Base-by-base conservation (phyloP, 2,329 filamentous ascomycete species). In the Trichoderma aggressivum region DNA sequence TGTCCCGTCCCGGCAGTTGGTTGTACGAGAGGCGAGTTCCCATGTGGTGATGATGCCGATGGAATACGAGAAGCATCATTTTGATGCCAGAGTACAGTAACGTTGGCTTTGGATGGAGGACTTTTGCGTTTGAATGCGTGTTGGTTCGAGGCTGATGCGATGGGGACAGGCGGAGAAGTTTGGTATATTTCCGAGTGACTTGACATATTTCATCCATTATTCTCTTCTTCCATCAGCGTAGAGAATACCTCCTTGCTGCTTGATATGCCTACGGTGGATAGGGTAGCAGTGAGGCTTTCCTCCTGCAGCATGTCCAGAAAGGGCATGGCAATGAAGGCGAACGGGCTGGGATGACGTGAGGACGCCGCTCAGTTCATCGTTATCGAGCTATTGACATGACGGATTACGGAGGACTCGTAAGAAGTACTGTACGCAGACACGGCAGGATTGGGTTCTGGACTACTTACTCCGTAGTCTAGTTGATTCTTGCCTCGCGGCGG, bases 281-380 rank as follows among this genome's bases (percentile, higher is more conserved):
- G n/a, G 65, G 65, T 69, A 47, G 65, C 56, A 69, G 34, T 53
- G 26, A 68, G 64, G 64, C 65, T 60, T 60, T 69, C 36, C 50
- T 66, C 36, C 56, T 50, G 55, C 16, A 43, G 55, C 39, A 58
- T 5, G 26, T 21, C 47, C 16, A 56, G 62, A 34, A 39, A 24
- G 62, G 28, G 32, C 16, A 3, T 28, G 21, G n/a, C 62, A 55
- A 55, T 53, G 43, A 55, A 65, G 47, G 14, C 14, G 36, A n/a
- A 30, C 12, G 34, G 62, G 8, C 43, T 65, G 18, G 32, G 61
- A 65, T 56, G 47, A 39, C 63, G 50, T 32, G 63, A 43, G 63
- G 47, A 43, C 14, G 24, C 34, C 32, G 50, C 50, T 7, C n/a
- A 30, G 16, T 26, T 24, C 18, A 53, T 34, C 24, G 55, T 12